A percentile compares a stretch with the other conserved stretches of the same genome.
phyloP scores from a whole-genome alignment of 352 stramenopile species.

The Pythium folliculosum region DNA sequence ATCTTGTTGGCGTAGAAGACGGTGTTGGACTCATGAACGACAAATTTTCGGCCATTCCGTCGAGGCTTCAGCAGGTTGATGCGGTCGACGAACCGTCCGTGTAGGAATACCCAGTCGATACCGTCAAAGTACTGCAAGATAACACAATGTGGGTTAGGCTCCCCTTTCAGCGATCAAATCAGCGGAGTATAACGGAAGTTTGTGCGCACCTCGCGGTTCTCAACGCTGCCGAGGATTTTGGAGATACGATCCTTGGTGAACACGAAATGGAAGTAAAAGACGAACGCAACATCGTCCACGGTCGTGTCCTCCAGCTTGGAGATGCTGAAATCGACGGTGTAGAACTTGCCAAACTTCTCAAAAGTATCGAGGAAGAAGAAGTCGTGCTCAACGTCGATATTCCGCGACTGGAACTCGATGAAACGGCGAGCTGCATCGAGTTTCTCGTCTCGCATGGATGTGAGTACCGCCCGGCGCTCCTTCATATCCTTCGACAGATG shows the following conservation, averaged over 20 bases:
- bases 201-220: slow-evolving; percentile 43
- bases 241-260: slow-evolving; percentile 53
- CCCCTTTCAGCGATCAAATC: not conserved
- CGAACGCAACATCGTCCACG: slow-evolving; percentile 45
- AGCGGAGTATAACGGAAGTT: not conserved
- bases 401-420: slow-evolving; percentile 45
- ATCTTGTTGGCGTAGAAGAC: slow-evolving; percentile 56
- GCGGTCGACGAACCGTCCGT: slow-evolving; percentile 63
- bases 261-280: slow-evolving; percentile 63
- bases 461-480: slow-evolving; percentile 38
- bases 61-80: slow-evolving; percentile 47
- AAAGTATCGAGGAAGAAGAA: slow-evolving; percentile 74
- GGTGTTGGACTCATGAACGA: slow-evolving; percentile 65
- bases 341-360: slow-evolving; percentile 67
- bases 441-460: slow-evolving; percentile 51
- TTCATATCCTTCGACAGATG: slow-evolving; percentile 41
- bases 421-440: slow-evolving; percentile 43
- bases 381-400: slow-evolving; percentile 53
- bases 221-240: slow-evolving; percentile 52
- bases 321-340: slow-evolving; percentile 69
- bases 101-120: slow-evolving; percentile 48
- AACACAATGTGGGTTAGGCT: not conserved
- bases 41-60: slow-evolving; percentile 35
- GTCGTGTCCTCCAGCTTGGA: slow-evolving; percentile 48
- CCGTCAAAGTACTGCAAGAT: slow-evolving; percentile 50